Evolutionary conservation across 1,284 basidiomycete genomes (phyloP), one percentile per base, ranked within the genome.

Genomic region (Ceratobasidium sp.): DNA sequence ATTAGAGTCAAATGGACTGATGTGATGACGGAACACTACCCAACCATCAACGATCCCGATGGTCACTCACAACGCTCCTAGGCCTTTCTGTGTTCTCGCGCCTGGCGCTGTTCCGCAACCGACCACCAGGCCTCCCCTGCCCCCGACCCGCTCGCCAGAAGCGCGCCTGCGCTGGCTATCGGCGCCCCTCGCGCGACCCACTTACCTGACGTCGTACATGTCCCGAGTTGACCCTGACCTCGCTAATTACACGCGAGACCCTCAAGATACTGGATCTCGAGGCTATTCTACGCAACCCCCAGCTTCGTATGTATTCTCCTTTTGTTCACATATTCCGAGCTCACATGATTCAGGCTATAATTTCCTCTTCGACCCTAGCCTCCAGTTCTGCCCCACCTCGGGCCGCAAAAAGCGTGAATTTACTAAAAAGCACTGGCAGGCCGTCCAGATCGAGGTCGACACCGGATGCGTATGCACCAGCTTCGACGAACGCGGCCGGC

Each of bases 211-310:
- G 73, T 75, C n/a, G 74, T 78, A 20, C 66, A 77, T 42, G 56
- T 80, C 42, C 94, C 94, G 33, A 33, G 33, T 33, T 33, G 33
- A 33, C 33, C 33, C 33, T 33, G 33, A 33, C 33, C 33, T 95
- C 96, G 0, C 90, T 94, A 69, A 94, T 97, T 83, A 96, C 95
- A 82, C 89, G 93, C 65, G 90, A 92, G 73, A 95, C 94, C 0
- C 87, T 98, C 81, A 92, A 91, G 82, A 94, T 96, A 83, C 88
- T 98, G 62, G 96, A 98, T 84, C 87, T 97, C 38, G 90, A 92
- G 80, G 91, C 93, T 79, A 96, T 97, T 81, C 88, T 97, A 79
- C 91, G 93, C 77, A 96, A 96, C 83, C 94, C 94, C 33, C 95
- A 96, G 84, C 91, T 98, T 79, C 92, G 93, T 94, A 84, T 86